These are phyloP conservation scores for Sporormia fimetaria DNA, from an alignment of 495 filamentous ascomycete genomes.

Conservation along the genomic window DNA sequence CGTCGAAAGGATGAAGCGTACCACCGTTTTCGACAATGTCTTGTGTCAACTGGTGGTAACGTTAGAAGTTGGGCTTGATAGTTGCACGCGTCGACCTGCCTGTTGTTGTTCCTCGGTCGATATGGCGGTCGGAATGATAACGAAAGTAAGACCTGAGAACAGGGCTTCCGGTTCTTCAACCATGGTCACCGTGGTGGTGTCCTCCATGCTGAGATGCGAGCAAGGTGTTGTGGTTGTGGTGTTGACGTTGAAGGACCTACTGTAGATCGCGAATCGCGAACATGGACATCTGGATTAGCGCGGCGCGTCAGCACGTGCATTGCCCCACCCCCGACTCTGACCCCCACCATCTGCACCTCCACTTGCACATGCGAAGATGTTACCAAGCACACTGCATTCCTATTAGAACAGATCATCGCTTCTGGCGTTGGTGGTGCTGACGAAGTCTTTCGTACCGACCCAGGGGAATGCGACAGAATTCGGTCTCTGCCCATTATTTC, in stretches of 20 bases:
- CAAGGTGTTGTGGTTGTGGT: neutral
- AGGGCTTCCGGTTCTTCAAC: slow-evolving; percentile 9
- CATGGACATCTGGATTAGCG: neutral
- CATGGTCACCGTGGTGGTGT: slow-evolving; percentile 22
- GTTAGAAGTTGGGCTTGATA: slow-evolving; percentile 2
- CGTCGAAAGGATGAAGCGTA: slow-evolving; percentile 7
- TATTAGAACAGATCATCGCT: no score
- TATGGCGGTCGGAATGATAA: slow-evolving; percentile 14
- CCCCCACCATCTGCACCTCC: no score
- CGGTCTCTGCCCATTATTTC: no score
- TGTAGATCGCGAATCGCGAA: neutral
- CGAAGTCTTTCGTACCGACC: no score
- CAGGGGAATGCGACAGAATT: no score
- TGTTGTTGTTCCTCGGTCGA: slow-evolving; percentile 2
- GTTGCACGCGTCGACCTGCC: slow-evolving; percentile 12
- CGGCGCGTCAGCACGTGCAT: no score
- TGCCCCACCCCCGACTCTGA: no score
- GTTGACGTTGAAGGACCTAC: neutral
- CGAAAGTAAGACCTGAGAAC: slow-evolving; percentile 12
- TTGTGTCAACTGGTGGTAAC: slow-evolving; percentile 5
- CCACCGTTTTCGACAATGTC: slow-evolving; percentile 13
- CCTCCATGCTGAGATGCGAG: slow-evolving; percentile 15
- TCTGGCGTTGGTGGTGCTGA: no score
- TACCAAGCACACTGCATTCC: no score
- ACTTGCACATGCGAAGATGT: no score